Base-by-base conservation (phyloP, 2,329 filamentous ascomycete species). In the Diaporthe batatas region DNA sequence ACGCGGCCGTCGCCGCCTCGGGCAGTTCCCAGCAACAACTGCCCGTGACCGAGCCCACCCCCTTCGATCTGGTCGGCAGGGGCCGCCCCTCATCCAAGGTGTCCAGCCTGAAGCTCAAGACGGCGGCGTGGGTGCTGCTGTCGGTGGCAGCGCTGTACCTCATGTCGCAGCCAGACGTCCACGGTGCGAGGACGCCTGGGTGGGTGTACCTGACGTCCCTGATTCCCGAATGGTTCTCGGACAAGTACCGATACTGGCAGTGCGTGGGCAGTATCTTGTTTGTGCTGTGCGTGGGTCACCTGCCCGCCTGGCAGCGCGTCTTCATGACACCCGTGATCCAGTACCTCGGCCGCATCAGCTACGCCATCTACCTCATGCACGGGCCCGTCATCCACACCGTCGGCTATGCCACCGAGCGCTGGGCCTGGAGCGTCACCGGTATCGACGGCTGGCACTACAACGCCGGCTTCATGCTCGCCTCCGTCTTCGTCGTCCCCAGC, bases 361-460 rank as follows among this genome's bases (percentile, higher is more conserved):
- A 89, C 77, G 86, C 88, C 65, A 78, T 91, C 34, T 91, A 91
- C 78, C 84, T 91, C 18, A 87, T 91, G 82, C 90, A 91, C 77
- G 88, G 89, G 0, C 87, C 88, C 4, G 84, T 86, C 2, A 84
- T 87, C 77, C 88, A 89, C 76, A 84, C 85, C 2, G 76, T 87
- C 23, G 88, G 88, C 14, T 90, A 89, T 76, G 81, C 84, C 44
- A 84, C 86, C 72, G 84, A 89, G 77, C 83, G 82, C 44, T 83
- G 84, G 80, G 86, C 83, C 0, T 89, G 85, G 79, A 78, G 79
- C 16, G 53, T 86, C 49, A 88, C 85, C 0, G 88, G 88, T 7
- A 80, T 81, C 6, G 85, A 88, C 69, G 84, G 83, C 21, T 75
- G 78, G 65, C 81, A 78, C 76, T 90, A 87, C 78, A 83, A 83